Conservation (phyloP, 2,329 filamentous ascomycete genomes). For the Beauveria asiatica region DNA sequence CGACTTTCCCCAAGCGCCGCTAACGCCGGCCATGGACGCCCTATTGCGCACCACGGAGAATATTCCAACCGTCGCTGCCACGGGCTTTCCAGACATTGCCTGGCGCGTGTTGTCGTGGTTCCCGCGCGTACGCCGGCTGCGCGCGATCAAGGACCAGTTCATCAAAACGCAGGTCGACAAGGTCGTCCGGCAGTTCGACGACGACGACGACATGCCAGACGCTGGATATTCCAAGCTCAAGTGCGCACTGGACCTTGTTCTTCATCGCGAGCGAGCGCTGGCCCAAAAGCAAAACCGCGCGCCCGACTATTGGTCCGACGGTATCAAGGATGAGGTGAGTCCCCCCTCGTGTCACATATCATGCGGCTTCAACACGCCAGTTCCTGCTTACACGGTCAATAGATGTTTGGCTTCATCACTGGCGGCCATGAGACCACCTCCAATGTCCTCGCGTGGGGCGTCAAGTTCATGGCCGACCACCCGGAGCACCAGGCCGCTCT, state of each 20-base stretch:
- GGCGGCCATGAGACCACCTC: conserved; percentile 19
- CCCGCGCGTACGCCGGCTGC: conserved; percentile 1
- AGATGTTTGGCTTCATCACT: conserved; percentile 15
- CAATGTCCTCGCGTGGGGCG: conserved; percentile 15
- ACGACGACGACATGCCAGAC: not conserved
- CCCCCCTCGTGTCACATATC: not conserved
- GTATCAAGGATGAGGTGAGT: not conserved
- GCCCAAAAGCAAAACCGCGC: not conserved
- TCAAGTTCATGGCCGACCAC: conserved; percentile 16
- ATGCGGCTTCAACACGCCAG: conserved; percentile 13
- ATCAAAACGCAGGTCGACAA: conserved; percentile 3
- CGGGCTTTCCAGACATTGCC: conserved; percentile 2
- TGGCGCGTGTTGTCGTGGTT: not conserved
- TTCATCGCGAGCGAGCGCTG: not conserved
- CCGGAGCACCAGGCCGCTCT: conserved; percentile 15
- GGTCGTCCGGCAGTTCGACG: not conserved
- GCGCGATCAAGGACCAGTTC: not conserved
- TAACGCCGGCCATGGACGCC: not conserved
- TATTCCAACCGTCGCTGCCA: not conserved
- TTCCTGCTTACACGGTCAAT: not conserved
- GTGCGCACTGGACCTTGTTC: conserved; percentile 2
- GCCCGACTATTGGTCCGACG: conserved; percentile 5
- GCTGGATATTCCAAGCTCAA: not conserved
- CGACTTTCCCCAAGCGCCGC: not conserved
- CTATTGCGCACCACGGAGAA: conserved; percentile 1